Base-by-base conservation (phyloP, 2,329 filamentous ascomycete genomes). In the Calonectria hawksworthii region DNA sequence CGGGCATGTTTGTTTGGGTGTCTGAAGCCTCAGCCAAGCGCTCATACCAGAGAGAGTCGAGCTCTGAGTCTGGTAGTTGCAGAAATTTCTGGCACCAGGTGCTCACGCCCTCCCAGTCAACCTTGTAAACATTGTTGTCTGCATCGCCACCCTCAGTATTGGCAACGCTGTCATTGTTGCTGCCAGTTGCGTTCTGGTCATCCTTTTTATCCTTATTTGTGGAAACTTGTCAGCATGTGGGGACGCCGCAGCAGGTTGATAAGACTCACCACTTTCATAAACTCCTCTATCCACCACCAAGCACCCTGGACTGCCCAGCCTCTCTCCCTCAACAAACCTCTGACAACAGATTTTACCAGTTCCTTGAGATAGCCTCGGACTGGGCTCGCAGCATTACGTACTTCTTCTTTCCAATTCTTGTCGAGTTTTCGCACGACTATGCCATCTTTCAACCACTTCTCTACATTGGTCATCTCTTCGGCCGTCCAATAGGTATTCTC, bases 1-100 rank as follows among this genome's bases (percentile, higher is more conserved):
- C 56, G 1, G 21, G 3, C 34, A 23, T 21, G n/a, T 18, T 6
- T 11, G 3, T 21, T 16, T 61, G 5, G 4, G 32, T 11, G 18
- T 6, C 2, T 41, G 56, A 23, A 8, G n/a, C 6, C 13, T 61
- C 32, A 4, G 32, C 56, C 16, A 61, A 34, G 1, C 56, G 34
- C n/a, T 61, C 56, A n/a, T 41, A 61, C 56, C 56, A 61, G 32
- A 61, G 56, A n/a, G 56, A 61, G n/a, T 61, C 56, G n/a, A 61
- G 34, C 14, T 61, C 56, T 1, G 56, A 61, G 34, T 41, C 56
- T 28, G 34, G 56, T 3, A 61, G 34, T 11, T 34, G n/a, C 0
- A 61, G n/a, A 61, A 41, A 9, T 8, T 14, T 21, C 9, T 61
- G 56, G 30, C 56, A 61, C 56, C 56, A 61, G 3, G n/a, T 26